Evolutionary conservation across 2,329 filamentous ascomycete species (phyloP).

Genomic region (Fusarium sterilihyphosum): DNA sequence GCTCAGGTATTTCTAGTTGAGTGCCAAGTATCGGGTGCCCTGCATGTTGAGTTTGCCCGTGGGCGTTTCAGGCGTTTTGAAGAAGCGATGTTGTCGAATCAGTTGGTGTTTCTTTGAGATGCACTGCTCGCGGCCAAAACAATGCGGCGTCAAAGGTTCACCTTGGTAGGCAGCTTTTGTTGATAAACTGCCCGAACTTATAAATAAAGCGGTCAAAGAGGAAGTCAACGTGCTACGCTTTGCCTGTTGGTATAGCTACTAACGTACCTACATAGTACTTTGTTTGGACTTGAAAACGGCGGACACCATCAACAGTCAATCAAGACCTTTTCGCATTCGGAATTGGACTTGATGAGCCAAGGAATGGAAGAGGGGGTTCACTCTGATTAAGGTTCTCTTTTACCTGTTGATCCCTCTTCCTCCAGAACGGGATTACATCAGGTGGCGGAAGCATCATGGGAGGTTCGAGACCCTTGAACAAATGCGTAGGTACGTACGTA

Average conservation of each 20-base stretch:
- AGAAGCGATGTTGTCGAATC: slow-evolving; percentile 28
- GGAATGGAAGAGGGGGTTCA: neutral
- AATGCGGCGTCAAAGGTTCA: slow-evolving; percentile 18
- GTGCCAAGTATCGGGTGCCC: slow-evolving; percentile 14
- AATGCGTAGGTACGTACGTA: neutral
- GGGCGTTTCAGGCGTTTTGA: slow-evolving; percentile 35
- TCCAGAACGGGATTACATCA: slow-evolving; percentile 36
- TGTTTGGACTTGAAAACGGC: neutral
- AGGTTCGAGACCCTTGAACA: slow-evolving; percentile 19
- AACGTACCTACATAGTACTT: neutral
- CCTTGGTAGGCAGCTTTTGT: neutral
- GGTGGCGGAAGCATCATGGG: slow-evolving; percentile 33
- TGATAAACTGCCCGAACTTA: neutral
- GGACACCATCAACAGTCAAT: slow-evolving; percentile 1
- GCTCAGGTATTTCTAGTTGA: slow-evolving; percentile 14
- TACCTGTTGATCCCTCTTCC: neutral
- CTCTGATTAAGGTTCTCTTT: slow-evolving; percentile 1
- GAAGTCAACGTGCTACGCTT: neutral
- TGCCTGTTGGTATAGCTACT: neutral
- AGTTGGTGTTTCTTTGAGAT: slow-evolving; percentile 27
- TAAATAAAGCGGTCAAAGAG: neutral
- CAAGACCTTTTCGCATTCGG: slow-evolving; percentile 18
- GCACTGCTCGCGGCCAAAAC: slow-evolving; percentile 4
- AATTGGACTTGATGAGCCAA: neutral
- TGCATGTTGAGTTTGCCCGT: slow-evolving; percentile 10